phyloP scores from a whole-genome alignment of 2,329 filamentous ascomycete genomes.

The Colletotrichum limetticola region DNA sequence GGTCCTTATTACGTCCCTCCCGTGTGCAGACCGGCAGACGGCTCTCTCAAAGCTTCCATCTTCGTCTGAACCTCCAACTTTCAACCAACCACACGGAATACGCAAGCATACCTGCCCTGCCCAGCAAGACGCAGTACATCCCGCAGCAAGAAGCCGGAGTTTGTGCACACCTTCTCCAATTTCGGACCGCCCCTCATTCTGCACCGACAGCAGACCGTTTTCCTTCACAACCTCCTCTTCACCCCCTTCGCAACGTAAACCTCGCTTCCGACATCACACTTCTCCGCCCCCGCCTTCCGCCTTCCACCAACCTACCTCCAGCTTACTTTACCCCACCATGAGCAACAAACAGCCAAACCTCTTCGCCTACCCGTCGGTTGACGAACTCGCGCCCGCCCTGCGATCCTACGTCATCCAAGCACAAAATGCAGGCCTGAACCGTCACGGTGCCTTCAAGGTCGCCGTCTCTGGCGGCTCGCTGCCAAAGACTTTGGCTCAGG shows the following conservation, averaged over 20 bases:
- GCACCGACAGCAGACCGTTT: slow-evolving; percentile 20
- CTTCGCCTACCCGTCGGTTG: slow-evolving; percentile 79
- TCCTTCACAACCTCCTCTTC: slow-evolving; percentile 4
- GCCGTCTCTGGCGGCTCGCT: slow-evolving; percentile 95
- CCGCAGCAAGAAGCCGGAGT: slow-evolving; percentile 13
- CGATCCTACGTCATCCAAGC: slow-evolving; percentile 84
- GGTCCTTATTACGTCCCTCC: slow-evolving; percentile 27
- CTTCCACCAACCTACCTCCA: slow-evolving; percentile 16
- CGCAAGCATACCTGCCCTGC: neutral
- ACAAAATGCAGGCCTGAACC: slow-evolving; percentile 81
- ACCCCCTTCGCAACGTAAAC: slow-evolving; percentile 17
- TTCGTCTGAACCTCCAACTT: slow-evolving; percentile 29
- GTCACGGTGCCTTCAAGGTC: slow-evolving; percentile 89
- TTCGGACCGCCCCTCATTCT: slow-evolving; percentile 19
- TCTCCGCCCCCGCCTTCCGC: slow-evolving; percentile 16
- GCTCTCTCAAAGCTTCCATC: slow-evolving; percentile 9
- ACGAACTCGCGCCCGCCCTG: slow-evolving; percentile 79
- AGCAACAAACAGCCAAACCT: slow-evolving; percentile 76
- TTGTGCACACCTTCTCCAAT: slow-evolving; percentile 15
- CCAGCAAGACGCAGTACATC: slow-evolving; percentile 4
- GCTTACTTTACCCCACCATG: slow-evolving; percentile 38
- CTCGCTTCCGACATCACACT: slow-evolving; percentile 23
- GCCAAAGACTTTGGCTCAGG: slow-evolving; percentile 86
- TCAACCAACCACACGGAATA: neutral
- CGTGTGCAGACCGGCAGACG: slow-evolving; percentile 4